Evolutionary conservation across 2,329 filamentous ascomycete species (phyloP).

Genomic region (Trichophyton benhamiae): DNA sequence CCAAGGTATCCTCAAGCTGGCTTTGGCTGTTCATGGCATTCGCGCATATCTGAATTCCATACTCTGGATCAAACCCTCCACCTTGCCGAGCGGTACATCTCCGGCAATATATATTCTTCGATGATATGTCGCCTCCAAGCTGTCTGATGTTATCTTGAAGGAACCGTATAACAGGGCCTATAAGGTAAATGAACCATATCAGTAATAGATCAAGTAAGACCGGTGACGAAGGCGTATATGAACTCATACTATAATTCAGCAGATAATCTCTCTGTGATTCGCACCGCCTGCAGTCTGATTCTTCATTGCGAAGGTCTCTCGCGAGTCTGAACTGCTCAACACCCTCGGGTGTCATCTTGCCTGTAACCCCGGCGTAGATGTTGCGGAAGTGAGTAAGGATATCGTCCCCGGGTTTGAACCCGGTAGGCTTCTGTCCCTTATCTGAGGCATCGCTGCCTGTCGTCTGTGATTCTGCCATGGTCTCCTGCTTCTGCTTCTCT

Average conservation of each 20-base stretch:
- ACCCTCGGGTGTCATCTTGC: conserved; percentile 56
- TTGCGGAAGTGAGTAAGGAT: conserved; percentile 55
- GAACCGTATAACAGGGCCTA: conserved; percentile 70
- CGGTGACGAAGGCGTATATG: neutral
- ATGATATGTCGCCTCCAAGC: conserved; percentile 64
- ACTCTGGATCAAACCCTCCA: conserved; percentile 75
- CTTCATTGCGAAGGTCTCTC: conserved; percentile 63
- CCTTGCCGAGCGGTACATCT: conserved; percentile 61
- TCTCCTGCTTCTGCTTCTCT: neutral
- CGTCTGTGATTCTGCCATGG: conserved; percentile 22
- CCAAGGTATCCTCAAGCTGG: conserved; percentile 83
- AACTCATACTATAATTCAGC: conserved; percentile 53
- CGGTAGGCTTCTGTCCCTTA: conserved; percentile 23
- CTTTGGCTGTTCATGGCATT: conserved; percentile 72
- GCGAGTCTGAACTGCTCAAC: conserved; percentile 64
- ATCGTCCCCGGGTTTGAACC: conserved; percentile 31
- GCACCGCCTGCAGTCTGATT: conserved; percentile 65
- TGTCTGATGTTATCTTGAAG: conserved; percentile 67
- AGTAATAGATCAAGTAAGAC: neutral
- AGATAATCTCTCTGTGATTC: conserved; percentile 74
- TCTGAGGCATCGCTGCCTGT: conserved; percentile 8
- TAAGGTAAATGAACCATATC: neutral
- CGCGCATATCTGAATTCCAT: conserved; percentile 84
- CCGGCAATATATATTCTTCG: conserved; percentile 65
- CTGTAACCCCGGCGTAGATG: conserved; percentile 71